Evolutionary conservation across 73 alveolate species (phyloP), one percentile per base, ranked within the genome.

Genomic region (Stentor roeselii): DNA sequence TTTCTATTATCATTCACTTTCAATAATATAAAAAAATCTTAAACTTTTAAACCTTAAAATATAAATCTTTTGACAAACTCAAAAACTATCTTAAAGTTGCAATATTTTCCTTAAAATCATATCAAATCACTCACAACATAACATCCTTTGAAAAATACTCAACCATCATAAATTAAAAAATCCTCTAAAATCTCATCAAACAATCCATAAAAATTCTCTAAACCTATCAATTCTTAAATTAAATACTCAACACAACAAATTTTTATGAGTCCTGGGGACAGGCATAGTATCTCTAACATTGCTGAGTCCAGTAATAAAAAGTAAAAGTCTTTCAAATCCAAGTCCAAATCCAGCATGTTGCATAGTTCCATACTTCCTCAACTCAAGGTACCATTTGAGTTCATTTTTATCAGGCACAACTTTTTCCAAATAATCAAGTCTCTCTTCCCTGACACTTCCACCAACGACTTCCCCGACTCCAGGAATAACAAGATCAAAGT

Each of bases 341-440:
- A 98, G 95, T 6, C 99, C 99, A 86, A 98, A 98, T 39, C 99
- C 99, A 21, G 98, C 92, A 88, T 98, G 99, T 21, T 99, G 99
- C 42, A 97, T 89, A 3, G 92, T 60, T 78, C 92, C 92, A 75
- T n/a, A 87, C 91, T 92, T 89, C 85, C 67, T 37, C 77, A 39
- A 31, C 35, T 39, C 82, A 15, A 21, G 14, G 82, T 76, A 76
- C 85, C 78, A 42, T 36, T 27, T 14, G n/a, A 14, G 31, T n/a
- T 31, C 31, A n/a, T 42, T 34, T 37, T 42, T 76, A 37, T 76
- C 67, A 14, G 36, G 36, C 67, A 92, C 96, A 92, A 88, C 75
- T 92, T 97, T 78, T 88, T 87, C 85, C 97, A 97, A 2, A 1
- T 30, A 27, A 21, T 97, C 99, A 75, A 92, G 90, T 82, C 93